Evolutionary conservation across 2,329 filamentous ascomycete species (phyloP), one percentile per base, ranked within the genome.

Genomic region (Diaporthe citrichinensis): DNA sequence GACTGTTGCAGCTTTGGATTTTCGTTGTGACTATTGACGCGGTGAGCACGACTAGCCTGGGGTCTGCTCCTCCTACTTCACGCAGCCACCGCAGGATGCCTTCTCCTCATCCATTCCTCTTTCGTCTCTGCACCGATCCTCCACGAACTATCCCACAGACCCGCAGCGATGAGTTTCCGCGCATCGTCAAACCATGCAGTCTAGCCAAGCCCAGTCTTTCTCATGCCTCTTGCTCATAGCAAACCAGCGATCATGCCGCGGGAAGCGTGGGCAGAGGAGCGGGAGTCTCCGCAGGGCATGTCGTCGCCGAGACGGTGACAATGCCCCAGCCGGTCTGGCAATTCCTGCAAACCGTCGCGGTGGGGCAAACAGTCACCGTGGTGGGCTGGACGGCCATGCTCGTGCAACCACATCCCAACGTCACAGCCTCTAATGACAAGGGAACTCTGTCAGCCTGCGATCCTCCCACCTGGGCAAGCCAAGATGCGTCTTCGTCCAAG

Each of bases 241-340:
- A 53, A 8, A 31, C 23, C 65, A 39, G 15, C 46, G 49, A 23
- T 20, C 55, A 46, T 12, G 17, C 49, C 6, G 23, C 12, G 23
- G 65, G 44, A 10, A 46, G 23, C 25, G 62, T 49, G 20, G 61
- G 34, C 2, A 67, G 23, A 28, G 65, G 46, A 53, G 34, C 57
- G 20, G 69, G 39, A 9, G 55, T 61, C 31, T 46, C 5, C 6
- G 17, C 1, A 25, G 25, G 25, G 41, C 71, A 73, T 14, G 23
- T 51, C 31, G 44, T 53, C n/a, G 46, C n/a, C 34, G 71, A 53
- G 9, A 65, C 9, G n/a, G 58, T 57, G 34, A 34, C 12, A 23
- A 73, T 73, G 4, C 71, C 71, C 71, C 71, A 73, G 14, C 71
- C 71, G 23, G 57, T 73, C 57, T 36, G 58, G 31, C 46, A 73